A percentile compares a stretch with the other conserved stretches of the same genome.
phyloP scores from a whole-genome alignment of 805 yeast genomes.

The Candida insectorum region DNA sequence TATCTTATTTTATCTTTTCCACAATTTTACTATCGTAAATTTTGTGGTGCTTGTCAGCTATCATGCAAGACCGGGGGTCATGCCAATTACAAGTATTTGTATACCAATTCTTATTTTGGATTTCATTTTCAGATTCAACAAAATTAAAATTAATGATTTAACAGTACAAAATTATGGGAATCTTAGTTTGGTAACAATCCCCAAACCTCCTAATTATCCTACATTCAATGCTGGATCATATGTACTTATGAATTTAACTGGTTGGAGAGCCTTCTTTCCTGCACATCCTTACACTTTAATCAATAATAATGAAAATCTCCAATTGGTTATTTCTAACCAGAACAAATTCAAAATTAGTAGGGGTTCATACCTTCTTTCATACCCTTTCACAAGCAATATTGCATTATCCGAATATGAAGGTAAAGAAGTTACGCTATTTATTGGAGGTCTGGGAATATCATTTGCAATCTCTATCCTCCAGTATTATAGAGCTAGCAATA shows the following conservation, averaged over 20 bases:
- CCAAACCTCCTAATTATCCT: slow-evolving; percentile 9
- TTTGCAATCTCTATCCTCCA: slow-evolving; percentile 11
- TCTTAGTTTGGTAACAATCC: slow-evolving; percentile 4
- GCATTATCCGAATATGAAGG: slow-evolving; percentile 1
- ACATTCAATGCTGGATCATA: slow-evolving; percentile 11
- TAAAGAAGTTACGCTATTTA: slow-evolving; percentile 5
- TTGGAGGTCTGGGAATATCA: slow-evolving; percentile 14
- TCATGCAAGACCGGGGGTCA: slow-evolving; percentile 74
- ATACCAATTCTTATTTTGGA: slow-evolving; percentile 31
- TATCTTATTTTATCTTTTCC: slow-evolving; percentile 52
- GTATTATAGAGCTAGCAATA: slow-evolving; percentile 3
- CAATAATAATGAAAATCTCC: slow-evolving; percentile 6
- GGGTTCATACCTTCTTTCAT: slow-evolving; percentile 6
- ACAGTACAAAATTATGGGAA: slow-evolving; percentile 4
- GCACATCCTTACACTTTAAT: slow-evolving; percentile 14
- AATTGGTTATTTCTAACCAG: slow-evolving; percentile 7
- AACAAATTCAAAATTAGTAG: slow-evolving; percentile 5
- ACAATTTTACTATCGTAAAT: slow-evolving; percentile 47
- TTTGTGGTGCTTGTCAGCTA: slow-evolving; percentile 44
- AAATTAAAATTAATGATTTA: not conserved
- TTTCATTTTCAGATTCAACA: slow-evolving; percentile 26
- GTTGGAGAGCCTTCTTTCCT: slow-evolving; percentile 3
- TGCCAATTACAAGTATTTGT: slow-evolving; percentile 13
- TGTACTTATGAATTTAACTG: slow-evolving; percentile 3
- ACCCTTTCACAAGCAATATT: slow-evolving; percentile 8